phyloP scores from a whole-genome alignment of 768 basidiomycete genomes.

The Russula foetens region DNA sequence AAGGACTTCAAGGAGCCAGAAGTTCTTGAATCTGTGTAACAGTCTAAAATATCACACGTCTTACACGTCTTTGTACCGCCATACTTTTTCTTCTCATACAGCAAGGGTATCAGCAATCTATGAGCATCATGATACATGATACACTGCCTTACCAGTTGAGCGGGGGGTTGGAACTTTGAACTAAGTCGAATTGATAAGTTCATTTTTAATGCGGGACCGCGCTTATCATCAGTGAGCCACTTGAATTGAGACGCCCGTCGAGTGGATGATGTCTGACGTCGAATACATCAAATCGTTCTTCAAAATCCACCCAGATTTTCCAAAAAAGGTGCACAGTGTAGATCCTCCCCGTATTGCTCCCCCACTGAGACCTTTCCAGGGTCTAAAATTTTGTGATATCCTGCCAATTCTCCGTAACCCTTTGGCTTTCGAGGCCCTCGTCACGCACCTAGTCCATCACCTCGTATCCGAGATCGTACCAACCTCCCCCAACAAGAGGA shows the following conservation, averaged over 20 bases:
- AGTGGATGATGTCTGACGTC: constrained; percentile 58
- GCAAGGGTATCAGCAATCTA: constrained; percentile 33
- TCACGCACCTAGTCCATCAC: constrained; percentile 83
- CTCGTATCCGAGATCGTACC: constrained; percentile 72
- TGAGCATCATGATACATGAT: constrained; percentile 27
- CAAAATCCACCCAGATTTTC: constrained; percentile 66
- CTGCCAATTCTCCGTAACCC: constrained; percentile 89
- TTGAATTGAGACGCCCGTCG: background rate
- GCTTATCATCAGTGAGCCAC: no score
- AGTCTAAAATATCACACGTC: constrained; percentile 20
- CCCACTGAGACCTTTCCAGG: constrained; percentile 37
- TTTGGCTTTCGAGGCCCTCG: constrained; percentile 78
- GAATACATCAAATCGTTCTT: constrained; percentile 58
- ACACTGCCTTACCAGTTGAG: background rate
- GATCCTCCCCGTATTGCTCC: background rate
- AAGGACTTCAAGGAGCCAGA: constrained; percentile 99
- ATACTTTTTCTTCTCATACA: constrained; percentile 27
- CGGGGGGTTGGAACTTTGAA: background rate
- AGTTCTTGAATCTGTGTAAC: constrained; percentile 84
- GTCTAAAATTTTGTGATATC: constrained; percentile 89
- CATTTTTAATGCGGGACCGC: background rate
- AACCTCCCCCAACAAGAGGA: constrained; percentile 48
- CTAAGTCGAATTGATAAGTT: background rate
- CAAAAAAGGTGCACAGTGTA: constrained; percentile 64
- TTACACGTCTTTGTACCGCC: constrained; percentile 17